Base-by-base conservation (phyloP, 2,329 filamentous ascomycete species). In the Rhynchosporium secalis region DNA sequence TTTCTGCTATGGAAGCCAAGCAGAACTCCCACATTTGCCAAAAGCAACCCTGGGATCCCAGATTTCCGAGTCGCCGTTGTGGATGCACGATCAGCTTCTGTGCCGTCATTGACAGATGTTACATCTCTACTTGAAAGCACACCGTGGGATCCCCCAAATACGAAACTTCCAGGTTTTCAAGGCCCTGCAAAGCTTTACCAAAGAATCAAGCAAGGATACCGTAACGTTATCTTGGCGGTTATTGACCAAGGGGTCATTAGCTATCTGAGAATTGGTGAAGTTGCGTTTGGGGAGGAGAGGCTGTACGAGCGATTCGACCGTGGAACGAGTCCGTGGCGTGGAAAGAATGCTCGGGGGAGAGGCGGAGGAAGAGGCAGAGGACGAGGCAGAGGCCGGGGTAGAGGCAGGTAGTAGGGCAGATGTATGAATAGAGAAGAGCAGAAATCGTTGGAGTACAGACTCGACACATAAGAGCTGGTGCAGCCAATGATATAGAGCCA, bases 181-280 rank as follows among this genome's bases (percentile, higher is more conserved):
- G 84, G 77, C 7, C 41, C 56, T 56, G 48, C 54, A 33, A 76
- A 82, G 66, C 76, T 93, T 67, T 95, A 96, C 72, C 84, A 88
- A 71, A 86, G 90, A 63, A 78, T 98, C 66, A 94, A 92, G 76
- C 87, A 96, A 71, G 95, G 92, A 1, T 87, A 89, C 74, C 84
- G 91, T 67, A 95, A 91, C 75, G 90, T 95, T 38, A 80, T 97
- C 40, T 75, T 99, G 29, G 95, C 93, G 0, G 84, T 98, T 2
- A 92, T 97, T 40, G 95, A 98, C 74, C 85, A 92, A 66, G 95
- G 95, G 0, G 82, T 98, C 28, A 89, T 93, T 51, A 98, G 94
- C 74, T 98, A 94, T 73, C 80, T 97, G 71, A 81, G 90, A 29
- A 82, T 97, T 62, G 86, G 84, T 1, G 92, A 98, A 78, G 87